These are phyloP conservation scores for Microcos paniculata DNA, from an alignment of 345 rosid genomes.

Conservation along the genomic window DNA sequence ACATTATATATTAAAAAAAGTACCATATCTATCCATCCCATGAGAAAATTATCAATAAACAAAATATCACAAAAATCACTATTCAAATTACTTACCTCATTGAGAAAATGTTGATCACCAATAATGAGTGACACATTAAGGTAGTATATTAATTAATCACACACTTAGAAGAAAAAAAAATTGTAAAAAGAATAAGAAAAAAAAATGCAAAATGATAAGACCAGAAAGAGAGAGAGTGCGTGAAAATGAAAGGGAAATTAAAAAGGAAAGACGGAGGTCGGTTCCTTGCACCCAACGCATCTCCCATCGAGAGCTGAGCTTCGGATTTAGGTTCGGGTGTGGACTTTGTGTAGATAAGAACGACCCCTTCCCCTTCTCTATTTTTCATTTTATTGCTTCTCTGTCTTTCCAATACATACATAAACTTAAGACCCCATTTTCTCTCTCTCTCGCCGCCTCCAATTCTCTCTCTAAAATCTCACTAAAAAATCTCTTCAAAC, in stretches of 20 bases:
- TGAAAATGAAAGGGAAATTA: conserved; percentile 38
- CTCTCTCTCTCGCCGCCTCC: conserved; percentile 6
- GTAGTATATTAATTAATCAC: conserved; percentile 6
- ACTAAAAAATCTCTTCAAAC: neutral
- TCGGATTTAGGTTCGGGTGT: conserved; percentile 41
- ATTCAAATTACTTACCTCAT: neutral
- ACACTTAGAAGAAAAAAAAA: neutral
- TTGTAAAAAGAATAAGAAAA: neutral
- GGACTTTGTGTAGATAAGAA: conserved; percentile 68
- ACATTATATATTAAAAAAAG: neutral
- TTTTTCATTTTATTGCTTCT: conserved; percentile 17
- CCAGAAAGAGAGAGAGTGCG: conserved; percentile 25
- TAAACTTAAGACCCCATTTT: conserved; percentile 5
- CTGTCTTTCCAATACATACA: conserved; percentile 13
- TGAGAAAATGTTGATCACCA: neutral
- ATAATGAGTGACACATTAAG: conserved; percentile 12
- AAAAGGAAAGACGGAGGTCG: conserved; percentile 47
- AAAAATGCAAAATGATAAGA: conserved; percentile 23
- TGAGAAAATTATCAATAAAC: neutral
- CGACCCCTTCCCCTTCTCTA: conserved; percentile 23
- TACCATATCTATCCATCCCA: neutral
- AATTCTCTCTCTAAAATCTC: conserved; percentile 24
- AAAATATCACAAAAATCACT: neutral
- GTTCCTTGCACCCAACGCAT: conserved; percentile 61
- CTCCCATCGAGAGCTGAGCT: conserved; percentile 32